Evolutionary conservation across 139 green algal species (phyloP), one percentile per base, ranked within the genome.

Genomic region (Gonium pectorale): DNA sequence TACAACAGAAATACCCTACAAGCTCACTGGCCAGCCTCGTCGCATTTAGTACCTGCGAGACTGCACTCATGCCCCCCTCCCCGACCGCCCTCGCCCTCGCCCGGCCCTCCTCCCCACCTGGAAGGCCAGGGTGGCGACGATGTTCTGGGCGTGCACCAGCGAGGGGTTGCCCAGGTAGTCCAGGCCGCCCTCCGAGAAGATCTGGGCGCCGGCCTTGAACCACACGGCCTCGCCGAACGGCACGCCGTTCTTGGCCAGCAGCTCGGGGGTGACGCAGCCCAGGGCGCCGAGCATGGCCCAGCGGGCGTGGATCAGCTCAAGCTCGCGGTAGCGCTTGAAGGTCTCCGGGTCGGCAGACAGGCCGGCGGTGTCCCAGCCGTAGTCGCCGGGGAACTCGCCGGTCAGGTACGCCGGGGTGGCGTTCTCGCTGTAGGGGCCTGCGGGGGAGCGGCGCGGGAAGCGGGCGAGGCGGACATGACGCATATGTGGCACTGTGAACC

Each of bases 251-350:
- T 79, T 85, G 37, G 88, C 66, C 78, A 92, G 86, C 71, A 94
- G 84, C 88, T 93, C 89, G 56, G 89, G 86, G 44, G 73, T 87
- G 31, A 97, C 56, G 90, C 91, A 96, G 81, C 94, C 95, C 49
- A 98, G 90, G 40, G 94, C 93, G 63, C 96, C 97, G 15, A 99
- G 94, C 95, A 99, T 98, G 46, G 97, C 97, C 97, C 97, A 99
- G 85, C 97, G 93, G 22, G 95, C 95, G 92, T 99, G 97, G 91
- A 99, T 98, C 59, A 99, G 80, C 94, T 99, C 97, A 67, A 96
- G 81, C 94, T 98, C 96, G 79, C 97, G 93, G 94, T 98, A 98
- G 84, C 92, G 69, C 38, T 72, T 43, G 86, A 92, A 92, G 67
- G 90, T 92, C 83, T 89, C 94, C 64, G 96, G 96, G 95, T 99